Conservation (phyloP, 306 rosid species). For the Pyrus bretschneideri region DNA sequence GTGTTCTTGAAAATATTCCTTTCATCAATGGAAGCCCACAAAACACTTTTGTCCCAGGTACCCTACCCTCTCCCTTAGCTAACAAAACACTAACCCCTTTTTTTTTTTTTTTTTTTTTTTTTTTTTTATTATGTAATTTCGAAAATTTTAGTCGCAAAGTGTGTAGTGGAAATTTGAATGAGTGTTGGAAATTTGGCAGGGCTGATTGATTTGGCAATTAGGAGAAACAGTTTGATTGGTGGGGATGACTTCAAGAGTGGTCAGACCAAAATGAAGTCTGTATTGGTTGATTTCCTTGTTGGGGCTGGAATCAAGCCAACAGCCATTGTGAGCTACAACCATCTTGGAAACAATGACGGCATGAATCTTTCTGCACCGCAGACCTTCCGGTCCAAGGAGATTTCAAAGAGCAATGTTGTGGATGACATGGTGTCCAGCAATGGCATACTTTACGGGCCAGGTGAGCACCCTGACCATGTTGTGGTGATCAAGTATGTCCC, state of each 20-base stretch:
- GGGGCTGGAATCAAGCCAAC: constrained; percentile 99
- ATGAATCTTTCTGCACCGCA: constrained; percentile 99
- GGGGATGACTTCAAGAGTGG: constrained; percentile 99
- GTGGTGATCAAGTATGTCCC: constrained; percentile 99
- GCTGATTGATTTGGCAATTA: constrained; percentile 76
- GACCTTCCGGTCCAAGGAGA: constrained; percentile 95
- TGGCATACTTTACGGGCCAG: constrained; percentile 79
- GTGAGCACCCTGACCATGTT: constrained; percentile 98
- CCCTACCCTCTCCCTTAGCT: background rate
- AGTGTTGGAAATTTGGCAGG: constrained; percentile 29
- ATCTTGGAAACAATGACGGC: constrained; percentile 96
- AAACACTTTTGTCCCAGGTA: constrained; percentile 97
- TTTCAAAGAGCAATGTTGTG: constrained; percentile 94
- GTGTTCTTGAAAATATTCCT: constrained; percentile 75
- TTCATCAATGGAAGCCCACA: constrained; percentile 99
- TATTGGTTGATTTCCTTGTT: constrained; percentile 94
- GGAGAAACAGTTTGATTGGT: constrained; percentile 77
- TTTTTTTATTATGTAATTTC: background rate
- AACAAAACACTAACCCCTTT: background rate
- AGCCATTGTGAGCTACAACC: constrained; percentile 96
- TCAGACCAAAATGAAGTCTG: constrained; percentile 97
- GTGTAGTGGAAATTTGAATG: background rate
- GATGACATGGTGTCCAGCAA: constrained; percentile 99
- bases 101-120: background rate
- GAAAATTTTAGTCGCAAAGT: background rate